A percentile compares a stretch with the other conserved stretches of the same genome.
Evolutionary conservation across 2,329 filamentous ascomycete species (phyloP).

Genomic region (Knoxdaviesia capensis): DNA sequence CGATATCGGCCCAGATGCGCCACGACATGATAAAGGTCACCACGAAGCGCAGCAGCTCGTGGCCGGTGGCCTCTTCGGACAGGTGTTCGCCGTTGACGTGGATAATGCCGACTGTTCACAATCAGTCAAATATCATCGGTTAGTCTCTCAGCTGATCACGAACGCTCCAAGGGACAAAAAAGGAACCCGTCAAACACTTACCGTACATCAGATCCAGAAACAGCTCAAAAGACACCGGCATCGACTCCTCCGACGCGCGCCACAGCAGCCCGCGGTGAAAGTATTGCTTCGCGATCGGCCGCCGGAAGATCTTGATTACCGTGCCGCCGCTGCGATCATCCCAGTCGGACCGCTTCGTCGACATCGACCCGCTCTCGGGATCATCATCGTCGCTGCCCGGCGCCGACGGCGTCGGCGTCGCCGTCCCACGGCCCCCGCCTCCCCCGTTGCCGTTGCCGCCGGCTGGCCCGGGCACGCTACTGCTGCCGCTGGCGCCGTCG

Average conservation of each 20-base stretch:
- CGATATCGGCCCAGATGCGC: constrained; percentile 43
- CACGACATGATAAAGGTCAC: constrained; percentile 42
- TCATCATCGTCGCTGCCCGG: constrained; percentile 11
- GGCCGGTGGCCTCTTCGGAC: constrained; percentile 31
- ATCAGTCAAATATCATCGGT: background rate
- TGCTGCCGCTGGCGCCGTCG: background rate
- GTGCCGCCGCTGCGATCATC: constrained; percentile 14
- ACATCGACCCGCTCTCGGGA: constrained; percentile 13
- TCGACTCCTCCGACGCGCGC: constrained; percentile 35
- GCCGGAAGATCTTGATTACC: constrained; percentile 35
- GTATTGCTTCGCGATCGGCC: constrained; percentile 41
- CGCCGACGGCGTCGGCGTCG: constrained; percentile 4
- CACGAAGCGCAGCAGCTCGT: constrained; percentile 35
- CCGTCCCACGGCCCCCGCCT: constrained; percentile 1
- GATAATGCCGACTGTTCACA: constrained; percentile 32
- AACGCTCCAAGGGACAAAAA: constrained; percentile 1
- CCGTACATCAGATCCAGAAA: constrained; percentile 42
- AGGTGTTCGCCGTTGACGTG: constrained; percentile 42
- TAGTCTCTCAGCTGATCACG: background rate
- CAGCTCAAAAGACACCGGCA: constrained; percentile 43
- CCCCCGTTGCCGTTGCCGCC: constrained; percentile 6
- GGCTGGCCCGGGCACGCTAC: background rate
- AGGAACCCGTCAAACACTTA: constrained; percentile 4
- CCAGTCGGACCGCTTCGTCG: constrained; percentile 2
- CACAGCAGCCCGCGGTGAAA: constrained; percentile 45